Base-by-base conservation (phyloP, 2,329 filamentous ascomycete species). In the Exutisphaerella laricina region DNA sequence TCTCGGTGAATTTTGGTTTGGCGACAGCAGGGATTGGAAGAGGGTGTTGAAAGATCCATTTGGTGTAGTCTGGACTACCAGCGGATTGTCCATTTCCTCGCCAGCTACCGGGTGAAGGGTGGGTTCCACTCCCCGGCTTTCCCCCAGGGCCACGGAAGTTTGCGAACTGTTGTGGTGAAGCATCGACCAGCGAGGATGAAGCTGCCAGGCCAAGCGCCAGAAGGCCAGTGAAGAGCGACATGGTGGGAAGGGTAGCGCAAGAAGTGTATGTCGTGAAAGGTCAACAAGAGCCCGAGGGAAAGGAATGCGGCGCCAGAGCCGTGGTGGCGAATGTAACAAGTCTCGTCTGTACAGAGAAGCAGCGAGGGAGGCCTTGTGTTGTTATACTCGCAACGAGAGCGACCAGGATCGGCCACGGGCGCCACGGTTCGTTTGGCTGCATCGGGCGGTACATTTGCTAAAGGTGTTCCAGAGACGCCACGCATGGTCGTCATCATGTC, bases 1-100 rank as follows among this genome's bases (percentile, higher is more conserved):
- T 46, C 38, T 66, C 62, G 1, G 60, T 66, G 45, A 61, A 68
- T 5, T 58, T 62, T 12, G 26, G 31, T 17, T 46, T 38, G 1
- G 53, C 54, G 17, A 57, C 39, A 8, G 45, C 26, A 16, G 51
- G 53, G 26, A 56, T 50, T 1, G 53, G 51, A 13, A 57, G 47
- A 4, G 53, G 42, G 7, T 48, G 26, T 8, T 53, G 33, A 33
- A 55, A 57, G n/a, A 56, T 42, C 33, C 33, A 35, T 35, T 50
- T 48, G 20, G 39, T 41, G 25, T 57, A 57, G 5, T 43, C 43
- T 2, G 55, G 55, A 30, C 48, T 53, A 10, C 46, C 44, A 35
- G 48, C 51, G 18, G 26, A 41, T 26, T 53, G 42, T n/a, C 53
- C 53, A 26, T 43, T 31, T n/a, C 52, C 52, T 30, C 42, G 21